Evolutionary conservation across 2,329 filamentous ascomycete genomes (phyloP).

Genomic region (Purpureocillium lavendulum): DNA sequence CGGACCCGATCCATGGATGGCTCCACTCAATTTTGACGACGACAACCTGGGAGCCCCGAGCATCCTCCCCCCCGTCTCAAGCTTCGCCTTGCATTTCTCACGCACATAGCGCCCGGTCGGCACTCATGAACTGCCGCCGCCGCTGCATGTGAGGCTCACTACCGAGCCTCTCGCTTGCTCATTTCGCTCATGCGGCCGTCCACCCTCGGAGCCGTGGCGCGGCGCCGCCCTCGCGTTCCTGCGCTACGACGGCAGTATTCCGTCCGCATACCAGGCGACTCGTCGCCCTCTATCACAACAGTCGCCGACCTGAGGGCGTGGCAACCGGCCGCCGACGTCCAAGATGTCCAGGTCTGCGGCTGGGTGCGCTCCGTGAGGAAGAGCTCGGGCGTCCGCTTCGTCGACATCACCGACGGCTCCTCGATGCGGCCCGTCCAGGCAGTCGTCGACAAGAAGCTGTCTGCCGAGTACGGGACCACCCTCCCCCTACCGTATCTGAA

Average conservation of each 20-base stretch:
- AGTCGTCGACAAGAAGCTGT: slow-evolving; percentile 63
- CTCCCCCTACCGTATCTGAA: slow-evolving; percentile 2
- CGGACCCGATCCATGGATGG: too few relatives aligned
- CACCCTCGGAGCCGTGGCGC: too few relatives aligned
- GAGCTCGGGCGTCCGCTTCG: slow-evolving; percentile 78
- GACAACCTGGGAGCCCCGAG: too few relatives aligned
- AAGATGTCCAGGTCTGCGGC: slow-evolving; percentile 59
- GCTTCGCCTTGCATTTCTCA: too few relatives aligned
- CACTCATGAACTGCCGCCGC: too few relatives aligned
- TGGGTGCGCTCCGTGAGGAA: slow-evolving; percentile 78
- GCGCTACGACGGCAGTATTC: slow-evolving; percentile 19
- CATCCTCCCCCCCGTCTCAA: too few relatives aligned
- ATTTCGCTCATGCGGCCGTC: too few relatives aligned
- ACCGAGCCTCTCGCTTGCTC: too few relatives aligned
- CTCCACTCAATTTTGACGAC: too few relatives aligned
- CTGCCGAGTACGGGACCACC: slow-evolving; percentile 54
- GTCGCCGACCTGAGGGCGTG: slow-evolving; percentile 50
- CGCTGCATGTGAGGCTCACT: too few relatives aligned
- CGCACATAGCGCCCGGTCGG: too few relatives aligned
- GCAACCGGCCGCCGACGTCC: slow-evolving; percentile 32
- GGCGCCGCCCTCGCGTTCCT: too few relatives aligned
- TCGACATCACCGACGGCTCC: slow-evolving; percentile 80
- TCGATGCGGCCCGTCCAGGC: slow-evolving; percentile 73
- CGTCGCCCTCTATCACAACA: slow-evolving; percentile 27
- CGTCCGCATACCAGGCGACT: slow-evolving; percentile 18